Evolutionary conservation across 2,329 filamentous ascomycete species (phyloP).

Genomic region (Fusarium xyrophilum): DNA sequence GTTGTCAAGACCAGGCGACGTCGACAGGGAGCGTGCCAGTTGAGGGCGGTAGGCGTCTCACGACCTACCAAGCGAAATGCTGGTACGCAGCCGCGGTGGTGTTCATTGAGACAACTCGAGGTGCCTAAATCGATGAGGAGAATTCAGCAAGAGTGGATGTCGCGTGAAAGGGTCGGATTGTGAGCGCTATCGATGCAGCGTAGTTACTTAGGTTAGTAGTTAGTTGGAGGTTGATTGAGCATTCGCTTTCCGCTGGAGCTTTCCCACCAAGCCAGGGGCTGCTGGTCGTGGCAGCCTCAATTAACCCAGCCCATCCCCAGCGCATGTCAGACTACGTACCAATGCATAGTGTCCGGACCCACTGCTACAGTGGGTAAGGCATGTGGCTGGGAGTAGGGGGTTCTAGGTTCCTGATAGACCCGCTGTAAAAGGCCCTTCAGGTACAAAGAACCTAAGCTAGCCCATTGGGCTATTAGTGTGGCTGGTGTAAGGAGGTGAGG

Average conservation of each 20-base stretch:
- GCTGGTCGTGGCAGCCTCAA: slow-evolving; percentile 35
- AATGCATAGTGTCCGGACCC: slow-evolving; percentile 33
- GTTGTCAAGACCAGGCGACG: slow-evolving; percentile 29
- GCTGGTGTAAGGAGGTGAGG: slow-evolving; percentile 27
- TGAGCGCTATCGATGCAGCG: slow-evolving; percentile 16
- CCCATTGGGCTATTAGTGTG: slow-evolving; percentile 23
- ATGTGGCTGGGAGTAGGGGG: slow-evolving; percentile 39
- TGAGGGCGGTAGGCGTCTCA: slow-evolving; percentile 34
- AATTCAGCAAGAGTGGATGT: slow-evolving; percentile 5
- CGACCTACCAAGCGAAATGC: slow-evolving; percentile 40
- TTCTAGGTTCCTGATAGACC: slow-evolving; percentile 13
- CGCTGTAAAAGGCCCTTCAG: slow-evolving; percentile 26
- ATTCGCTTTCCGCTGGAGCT: slow-evolving; percentile 27
- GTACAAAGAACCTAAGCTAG: slow-evolving; percentile 2
- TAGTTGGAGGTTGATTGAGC: slow-evolving; percentile 13
- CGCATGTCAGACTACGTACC: slow-evolving; percentile 28
- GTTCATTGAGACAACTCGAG: slow-evolving; percentile 35
- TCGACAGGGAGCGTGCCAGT: slow-evolving; percentile 18
- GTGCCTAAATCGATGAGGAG: slow-evolving; percentile 10
- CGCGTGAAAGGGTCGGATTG: slow-evolving; percentile 17
- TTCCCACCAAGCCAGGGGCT: slow-evolving; percentile 33
- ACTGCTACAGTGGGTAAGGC: slow-evolving; percentile 6
- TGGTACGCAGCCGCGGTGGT: slow-evolving; percentile 28
- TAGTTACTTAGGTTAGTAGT: not conserved
- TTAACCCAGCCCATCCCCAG: slow-evolving; percentile 25